Conservation (phyloP, 169 alveolate species). For the Plasmodium gonderi region DNA sequence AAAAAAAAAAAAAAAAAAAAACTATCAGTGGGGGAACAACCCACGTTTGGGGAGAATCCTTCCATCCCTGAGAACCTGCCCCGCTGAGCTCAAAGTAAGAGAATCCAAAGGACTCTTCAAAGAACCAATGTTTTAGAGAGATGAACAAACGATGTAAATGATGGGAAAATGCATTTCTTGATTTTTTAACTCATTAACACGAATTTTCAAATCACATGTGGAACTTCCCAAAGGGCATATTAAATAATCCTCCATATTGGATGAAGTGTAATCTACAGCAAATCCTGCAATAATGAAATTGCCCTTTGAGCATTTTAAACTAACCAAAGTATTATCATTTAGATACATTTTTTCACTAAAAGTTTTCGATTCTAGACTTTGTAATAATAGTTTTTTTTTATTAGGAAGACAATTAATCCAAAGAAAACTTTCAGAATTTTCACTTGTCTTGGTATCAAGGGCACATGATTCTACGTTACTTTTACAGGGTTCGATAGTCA, state of each 20-base stretch:
- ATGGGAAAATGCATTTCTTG: constrained; percentile 56
- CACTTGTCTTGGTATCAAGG: background rate
- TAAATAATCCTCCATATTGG: constrained; percentile 15
- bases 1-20: background rate
- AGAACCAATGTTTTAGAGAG: constrained; percentile 39
- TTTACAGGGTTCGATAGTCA: constrained; percentile 54
- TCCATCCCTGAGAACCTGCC: too few species aligned
- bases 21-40: background rate
- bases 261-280: constrained; percentile 66
- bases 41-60: background rate
- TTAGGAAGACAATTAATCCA: constrained; percentile 73
- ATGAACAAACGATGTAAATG: constrained; percentile 69
- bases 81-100: too few species aligned
- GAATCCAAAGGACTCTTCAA: too few species aligned
- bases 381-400: constrained; percentile 1
- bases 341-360: constrained; percentile 30
- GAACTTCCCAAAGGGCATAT: constrained; percentile 70
- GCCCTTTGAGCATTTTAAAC: constrained; percentile 60
- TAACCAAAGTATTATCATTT: constrained; percentile 9
- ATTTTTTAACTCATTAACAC: constrained; percentile 4
- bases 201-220: constrained; percentile 50
- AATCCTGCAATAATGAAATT: constrained; percentile 68
- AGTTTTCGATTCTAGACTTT: constrained; percentile 44
- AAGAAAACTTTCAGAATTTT: constrained; percentile 26
- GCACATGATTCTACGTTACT: constrained; percentile 27